Base-by-base conservation (phyloP, 768 basidiomycete genomes). In the Lentinula edodes region DNA sequence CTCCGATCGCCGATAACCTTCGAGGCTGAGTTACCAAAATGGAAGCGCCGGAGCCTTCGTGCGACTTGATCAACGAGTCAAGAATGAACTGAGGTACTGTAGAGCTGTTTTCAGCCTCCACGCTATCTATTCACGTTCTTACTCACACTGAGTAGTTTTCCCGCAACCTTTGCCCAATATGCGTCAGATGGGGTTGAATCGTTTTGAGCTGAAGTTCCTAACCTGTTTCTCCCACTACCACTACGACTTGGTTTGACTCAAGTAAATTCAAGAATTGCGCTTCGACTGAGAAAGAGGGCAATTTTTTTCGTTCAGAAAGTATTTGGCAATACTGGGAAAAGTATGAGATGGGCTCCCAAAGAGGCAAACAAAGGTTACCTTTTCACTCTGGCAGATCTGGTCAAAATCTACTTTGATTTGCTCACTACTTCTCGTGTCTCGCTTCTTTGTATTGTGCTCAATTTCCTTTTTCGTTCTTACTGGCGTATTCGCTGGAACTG, bases 151-250 rank as follows among this genome's bases (percentile, higher is more conserved):
- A 0, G 93, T 95, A 2, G 93, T 95, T 73, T 98, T 98, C 32
- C 95, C 95, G 55, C 89, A 93, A 53, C 95, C 90, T 82, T 68
- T 43, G n/a, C 18, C n/a, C 23, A 39, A 39, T 35, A n/a, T 53
- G 35, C 32, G 9, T 54, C 15, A 15, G 8, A 16, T 12, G 15
- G 9, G 18, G 13, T 23, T 16, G 4, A 50, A 32, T 28, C 28
- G 23, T 32, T 10, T 23, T 18, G 16, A 2, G 6, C 3, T 43
- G 5, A n/a, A n/a, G 16, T 15, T 9, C 54, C 75, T 65, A 39
- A 90, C 90, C 91, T 55, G 92, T 94, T 73, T 96, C 95, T 48
- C 95, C 95, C 5, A 95, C 90, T 0, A 97, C 88, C 0, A 98
- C 82, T 1, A 95, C 81, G 3, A 89, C 90, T 52, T 87, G 78